Conservation (phyloP, 192 early-diverging fungal genomes). For the Dispira parvispora region DNA sequence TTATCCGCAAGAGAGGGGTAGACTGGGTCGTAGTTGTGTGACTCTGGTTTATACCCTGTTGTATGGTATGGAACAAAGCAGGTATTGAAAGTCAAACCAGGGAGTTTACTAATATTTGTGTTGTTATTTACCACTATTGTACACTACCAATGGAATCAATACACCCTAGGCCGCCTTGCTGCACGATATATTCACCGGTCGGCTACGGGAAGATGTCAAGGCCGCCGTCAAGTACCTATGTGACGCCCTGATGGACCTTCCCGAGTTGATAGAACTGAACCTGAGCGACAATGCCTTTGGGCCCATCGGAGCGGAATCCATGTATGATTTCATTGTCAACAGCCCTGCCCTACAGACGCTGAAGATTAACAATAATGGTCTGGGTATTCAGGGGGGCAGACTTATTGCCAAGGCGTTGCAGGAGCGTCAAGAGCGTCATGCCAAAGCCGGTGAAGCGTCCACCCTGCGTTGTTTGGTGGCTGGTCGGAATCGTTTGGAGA, state of each 20-base stretch:
- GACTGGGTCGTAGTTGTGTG: background rate
- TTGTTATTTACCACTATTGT: too few species aligned
- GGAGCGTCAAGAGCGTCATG: conserved; percentile 54
- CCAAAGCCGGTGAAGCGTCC: conserved; percentile 36
- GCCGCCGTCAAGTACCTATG: conserved; percentile 63
- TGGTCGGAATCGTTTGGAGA: conserved; percentile 89
- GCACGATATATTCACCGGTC: conserved; percentile 88
- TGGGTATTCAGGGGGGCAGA: conserved; percentile 79
- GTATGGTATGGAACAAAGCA: too few species aligned
- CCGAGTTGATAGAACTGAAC: conserved; percentile 63
- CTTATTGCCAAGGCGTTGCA: conserved; percentile 72
- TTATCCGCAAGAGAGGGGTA: background rate
- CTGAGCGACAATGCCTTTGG: conserved; percentile 97
- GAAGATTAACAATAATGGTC: conserved; percentile 93
- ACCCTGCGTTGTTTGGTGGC: conserved; percentile 66
- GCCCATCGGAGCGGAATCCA: conserved; percentile 76
- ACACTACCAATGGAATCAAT: too few species aligned
- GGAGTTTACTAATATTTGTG: too few species aligned
- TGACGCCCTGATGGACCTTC: conserved; percentile 64
- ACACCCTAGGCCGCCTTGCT: conserved; percentile 53
- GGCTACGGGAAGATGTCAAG: conserved; percentile 80
- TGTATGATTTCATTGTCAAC: conserved; percentile 69
- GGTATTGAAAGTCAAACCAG: too few species aligned
- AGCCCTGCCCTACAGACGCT: conserved; percentile 66
- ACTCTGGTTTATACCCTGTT: conserved; percentile 12